Base-by-base conservation (phyloP, 148 eudicot genomes). In the Talinum fruticosum region DNA sequence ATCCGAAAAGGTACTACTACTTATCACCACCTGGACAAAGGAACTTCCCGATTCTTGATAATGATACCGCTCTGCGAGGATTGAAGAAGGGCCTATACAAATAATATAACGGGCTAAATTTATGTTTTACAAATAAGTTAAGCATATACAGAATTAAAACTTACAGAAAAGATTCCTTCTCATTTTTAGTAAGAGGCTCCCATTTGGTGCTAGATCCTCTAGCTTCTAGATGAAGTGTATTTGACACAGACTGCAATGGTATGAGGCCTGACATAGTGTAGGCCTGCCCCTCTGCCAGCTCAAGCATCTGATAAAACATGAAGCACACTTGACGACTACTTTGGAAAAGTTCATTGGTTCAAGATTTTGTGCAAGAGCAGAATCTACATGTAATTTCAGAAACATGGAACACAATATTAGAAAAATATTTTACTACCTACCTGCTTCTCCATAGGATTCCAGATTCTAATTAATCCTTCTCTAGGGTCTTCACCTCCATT, bases 361-460 rank as follows among this genome's bases (percentile, higher is more conserved):
- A 36, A 64, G 66, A 76, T 71, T 69, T 23, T 5, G 28, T 21
- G 74, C 26, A 68, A 71, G 36, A 59, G 47, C 36, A 69, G 51
- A 45, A 61, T 69, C 69, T 32, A 54, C 41, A 12, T 72, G 49
- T 41, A 15, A 62, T 19, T 69, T n/a, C 36, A 5, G 78, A 71
- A 32, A 36, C 70, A 24, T 30, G 78, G 16, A 28, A 12, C 66
- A 12, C 0, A 62, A 8, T 2, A 61, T 24, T 54, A 34, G 45
- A 65, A 29, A 19, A 73, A 44, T 1, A 41, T 49, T 53, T 67
- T 38, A 77, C 45, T 32, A 29, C 67, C 53, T 69, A 90, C 99
- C 96, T 91, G 97, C 71, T 86, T 83, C 83, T 91, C 96, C 12
- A 90, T 86, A 29, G 99, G 99, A 72, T 90, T 93, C 99, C 99